Base-by-base conservation (phyloP, 2,329 filamentous ascomycete genomes). In the Alternaria triticimaculans region DNA sequence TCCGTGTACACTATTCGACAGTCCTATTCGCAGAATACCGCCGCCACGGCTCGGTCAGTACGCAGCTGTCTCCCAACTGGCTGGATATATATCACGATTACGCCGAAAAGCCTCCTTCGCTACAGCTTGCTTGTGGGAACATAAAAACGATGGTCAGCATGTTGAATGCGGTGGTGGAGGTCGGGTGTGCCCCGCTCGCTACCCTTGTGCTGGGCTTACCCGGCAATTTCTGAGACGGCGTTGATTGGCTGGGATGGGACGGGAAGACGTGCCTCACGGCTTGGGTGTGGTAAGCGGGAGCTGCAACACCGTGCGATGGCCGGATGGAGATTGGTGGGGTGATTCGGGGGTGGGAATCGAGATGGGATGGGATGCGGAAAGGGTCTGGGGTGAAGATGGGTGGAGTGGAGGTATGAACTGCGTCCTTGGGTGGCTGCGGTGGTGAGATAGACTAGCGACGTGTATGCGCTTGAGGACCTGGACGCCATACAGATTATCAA, bases 161-260 rank as follows among this genome's bases (percentile, higher is more conserved):
- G 5, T 14, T 18, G 18, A 25, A 44, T 6, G 14, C 14, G 12
- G 26, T 50, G 28, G 44, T 55, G 25, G 21, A 60, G 33, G 25
- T n/a, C 37, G 23, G 30, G n/a, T 45, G 18, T 60, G 43, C 50
- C 56, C 49, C 51, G 50, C 49, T 60, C 44, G 33, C n/a, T 45
- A n/a, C 26, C 18, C 15, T 30, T 25, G 21, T 21, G 14, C 48
- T 30, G 45, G 48, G 56, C 46, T 54, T 41, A 25, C 37, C 41
- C 45, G 48, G 28, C 44, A 43, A 25, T 45, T 26, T 25, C 5
- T 9, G 25, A 20, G 44, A n/a, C 14, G 11, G 5, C 7, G n/a
- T 11, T 63, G 33, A 54, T 44, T 63, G 60, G 56, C 48, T 26
- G 12, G 30, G 37, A 41, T 18, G 37, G 37, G 37, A 41, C 37